A percentile compares a stretch with the other conserved stretches of the same genome.
Conservation (phyloP, 306 rosid species). For the Vicia faba region DNA sequence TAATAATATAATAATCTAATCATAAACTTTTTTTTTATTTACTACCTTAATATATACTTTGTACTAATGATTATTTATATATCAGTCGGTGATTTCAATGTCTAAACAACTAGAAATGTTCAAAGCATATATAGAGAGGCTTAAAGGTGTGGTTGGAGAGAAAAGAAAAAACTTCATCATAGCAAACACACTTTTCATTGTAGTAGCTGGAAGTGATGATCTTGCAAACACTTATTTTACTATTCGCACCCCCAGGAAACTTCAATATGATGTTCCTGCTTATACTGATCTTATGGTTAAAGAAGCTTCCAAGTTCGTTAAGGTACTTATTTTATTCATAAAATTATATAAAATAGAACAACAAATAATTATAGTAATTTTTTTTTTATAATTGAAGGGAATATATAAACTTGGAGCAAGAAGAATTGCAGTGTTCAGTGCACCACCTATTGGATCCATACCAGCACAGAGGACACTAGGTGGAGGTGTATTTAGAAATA, state of each 20-base stretch:
- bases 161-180: conserved; percentile 55
- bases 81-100: conserved; percentile 55
- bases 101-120: conserved; percentile 54
- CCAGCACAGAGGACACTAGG: conserved; percentile 71
- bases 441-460: conserved; percentile 78
- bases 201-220: conserved; percentile 81
- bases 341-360: not conserved
- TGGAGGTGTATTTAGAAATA: conserved; percentile 54
- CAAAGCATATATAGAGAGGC: conserved; percentile 65
- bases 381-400: conserved; percentile 36
- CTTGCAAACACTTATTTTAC: conserved; percentile 72
- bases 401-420: conserved; percentile 61
- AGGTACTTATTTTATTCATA: conserved; percentile 36
- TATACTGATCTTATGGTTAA: conserved; percentile 67
- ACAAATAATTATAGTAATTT: no score
- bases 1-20: not conserved
- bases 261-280: conserved; percentile 60
- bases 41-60: no score
- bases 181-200: conserved; percentile 47
- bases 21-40: not conserved
- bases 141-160: conserved; percentile 53
- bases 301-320: conserved; percentile 51
- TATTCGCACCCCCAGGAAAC: conserved; percentile 39
- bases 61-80: not conserved
- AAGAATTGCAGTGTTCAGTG: conserved; percentile 64